These are phyloP conservation scores for Fraxinus anomala DNA, from an alignment of 257 asterid species.

Conservation along the genomic window DNA sequence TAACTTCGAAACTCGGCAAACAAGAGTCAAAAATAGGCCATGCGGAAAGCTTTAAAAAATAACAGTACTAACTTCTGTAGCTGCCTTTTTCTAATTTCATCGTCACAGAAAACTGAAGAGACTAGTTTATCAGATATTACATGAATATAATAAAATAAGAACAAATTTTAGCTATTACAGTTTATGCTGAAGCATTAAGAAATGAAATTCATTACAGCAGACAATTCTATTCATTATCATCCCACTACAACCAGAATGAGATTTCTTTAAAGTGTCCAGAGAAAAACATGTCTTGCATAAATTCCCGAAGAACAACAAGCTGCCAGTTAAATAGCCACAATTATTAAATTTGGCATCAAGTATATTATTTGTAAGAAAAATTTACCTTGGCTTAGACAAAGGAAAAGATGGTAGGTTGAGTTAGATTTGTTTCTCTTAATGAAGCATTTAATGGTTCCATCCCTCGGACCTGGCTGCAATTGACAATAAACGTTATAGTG, in stretches of 20 bases:
- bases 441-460: conserved; percentile 83
- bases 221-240: neutral
- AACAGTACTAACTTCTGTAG: neutral
- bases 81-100: neutral
- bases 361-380: conserved; percentile 11
- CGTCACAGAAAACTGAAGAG: neutral
- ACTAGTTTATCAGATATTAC: neutral
- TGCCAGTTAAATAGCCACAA: neutral
- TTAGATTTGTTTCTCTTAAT: conserved; percentile 80
- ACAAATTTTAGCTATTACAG: neutral
- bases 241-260: neutral
- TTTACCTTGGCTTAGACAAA: conserved; percentile 76
- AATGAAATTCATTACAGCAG: neutral
- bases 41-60: too few species aligned
- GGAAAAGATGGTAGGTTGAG: conserved; percentile 71
- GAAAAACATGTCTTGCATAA: neutral
- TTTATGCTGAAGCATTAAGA: neutral
- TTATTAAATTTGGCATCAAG: neutral
- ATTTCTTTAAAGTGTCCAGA: neutral
- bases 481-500: neutral
- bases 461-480: conserved; percentile 78
- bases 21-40: too few species aligned
- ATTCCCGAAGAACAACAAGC: neutral
- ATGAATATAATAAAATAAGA: neutral
- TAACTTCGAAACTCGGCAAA: too few species aligned